Conservation (phyloP, 2,329 filamentous ascomycete genomes). For the Nemania abortiva region DNA sequence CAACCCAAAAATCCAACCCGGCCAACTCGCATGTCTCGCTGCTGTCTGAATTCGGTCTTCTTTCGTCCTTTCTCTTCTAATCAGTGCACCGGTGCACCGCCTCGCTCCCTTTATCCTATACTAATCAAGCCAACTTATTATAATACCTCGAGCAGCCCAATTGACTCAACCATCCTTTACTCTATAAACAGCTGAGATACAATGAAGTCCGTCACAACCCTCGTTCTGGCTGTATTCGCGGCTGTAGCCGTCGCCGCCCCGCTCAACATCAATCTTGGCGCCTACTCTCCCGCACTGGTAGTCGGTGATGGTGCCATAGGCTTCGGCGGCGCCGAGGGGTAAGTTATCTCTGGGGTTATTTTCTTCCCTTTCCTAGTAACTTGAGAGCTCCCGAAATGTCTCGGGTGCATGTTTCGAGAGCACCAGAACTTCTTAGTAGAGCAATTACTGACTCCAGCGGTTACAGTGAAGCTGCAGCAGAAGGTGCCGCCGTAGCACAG, state of each 20-base stretch:
- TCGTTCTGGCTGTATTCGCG: constrained; percentile 48
- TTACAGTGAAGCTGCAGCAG: constrained; percentile 38
- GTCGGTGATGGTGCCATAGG: constrained; percentile 61
- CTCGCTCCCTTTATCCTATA: constrained; percentile 25
- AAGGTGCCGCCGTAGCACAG: constrained; percentile 36
- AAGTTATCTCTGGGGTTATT: no score
- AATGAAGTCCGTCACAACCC: constrained; percentile 47
- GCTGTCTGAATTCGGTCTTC: constrained; percentile 7
- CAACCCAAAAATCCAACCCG: constrained; percentile 32
- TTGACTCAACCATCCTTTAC: not conserved
- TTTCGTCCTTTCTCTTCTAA: not conserved
- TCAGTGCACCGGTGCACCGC: constrained; percentile 46
- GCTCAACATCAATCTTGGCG: constrained; percentile 54
- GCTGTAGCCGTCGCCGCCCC: constrained; percentile 49
- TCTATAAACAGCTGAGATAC: constrained; percentile 22
- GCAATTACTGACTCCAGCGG: no score
- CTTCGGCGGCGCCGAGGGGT: constrained; percentile 50
- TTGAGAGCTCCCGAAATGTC: no score
- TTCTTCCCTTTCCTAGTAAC: no score
- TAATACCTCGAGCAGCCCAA: not conserved
- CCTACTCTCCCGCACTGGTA: constrained; percentile 54
- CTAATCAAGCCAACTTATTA: not conserved
- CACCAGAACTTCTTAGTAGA: no score
- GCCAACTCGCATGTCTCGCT: constrained; percentile 35
- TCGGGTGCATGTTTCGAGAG: no score